Percentiles rank a stretch among this genome's conserved stretches.
phyloP scores from a whole-genome alignment of 2,329 filamentous ascomycete genomes.

The Pezicula radicicola region DNA sequence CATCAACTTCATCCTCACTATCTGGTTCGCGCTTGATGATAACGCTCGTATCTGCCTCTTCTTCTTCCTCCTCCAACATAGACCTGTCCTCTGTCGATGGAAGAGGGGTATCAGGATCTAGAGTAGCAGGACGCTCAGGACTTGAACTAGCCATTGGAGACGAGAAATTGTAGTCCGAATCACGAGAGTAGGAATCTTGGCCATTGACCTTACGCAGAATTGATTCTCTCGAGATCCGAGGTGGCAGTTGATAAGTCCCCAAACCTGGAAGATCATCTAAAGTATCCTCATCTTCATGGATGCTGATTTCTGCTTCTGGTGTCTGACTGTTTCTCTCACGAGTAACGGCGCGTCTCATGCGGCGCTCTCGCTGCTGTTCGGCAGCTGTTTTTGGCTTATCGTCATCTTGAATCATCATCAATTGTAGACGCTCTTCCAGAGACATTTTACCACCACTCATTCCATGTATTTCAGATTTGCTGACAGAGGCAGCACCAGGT shows the following conservation, averaged over 20 bases:
- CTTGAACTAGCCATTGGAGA: conserved; percentile 58
- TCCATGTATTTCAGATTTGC: conserved; percentile 75
- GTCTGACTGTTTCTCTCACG: conserved; percentile 40
- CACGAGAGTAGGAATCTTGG: conserved; percentile 45
- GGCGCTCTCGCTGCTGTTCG: conserved; percentile 65
- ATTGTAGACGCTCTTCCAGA: conserved; percentile 77
- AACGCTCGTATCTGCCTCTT: conserved; percentile 48
- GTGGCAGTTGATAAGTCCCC: conserved; percentile 62
- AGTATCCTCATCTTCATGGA: conserved; percentile 56
- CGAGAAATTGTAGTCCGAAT: conserved; percentile 63
- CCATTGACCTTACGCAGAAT: conserved; percentile 86
- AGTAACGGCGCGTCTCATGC: conserved; percentile 60
- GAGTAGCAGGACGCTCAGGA: conserved; percentile 53
- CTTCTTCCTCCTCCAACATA: conserved; percentile 55
- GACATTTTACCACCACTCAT: conserved; percentile 76
- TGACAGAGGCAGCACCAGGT: conserved; percentile 62
- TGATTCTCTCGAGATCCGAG: conserved; percentile 87
- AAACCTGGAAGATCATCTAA: conserved; percentile 58
- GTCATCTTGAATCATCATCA: conserved; percentile 84
- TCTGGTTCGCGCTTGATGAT: conserved; percentile 64
- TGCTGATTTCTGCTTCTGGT: conserved; percentile 26
- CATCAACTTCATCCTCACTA: conserved; percentile 55
- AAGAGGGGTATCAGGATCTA: conserved; percentile 88
- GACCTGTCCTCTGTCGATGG: conserved; percentile 75
- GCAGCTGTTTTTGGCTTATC: conserved; percentile 53